Evolutionary conservation across 345 rosid genomes (phyloP), one percentile per base, ranked within the genome.

Genomic region (Lepidium africanum): DNA sequence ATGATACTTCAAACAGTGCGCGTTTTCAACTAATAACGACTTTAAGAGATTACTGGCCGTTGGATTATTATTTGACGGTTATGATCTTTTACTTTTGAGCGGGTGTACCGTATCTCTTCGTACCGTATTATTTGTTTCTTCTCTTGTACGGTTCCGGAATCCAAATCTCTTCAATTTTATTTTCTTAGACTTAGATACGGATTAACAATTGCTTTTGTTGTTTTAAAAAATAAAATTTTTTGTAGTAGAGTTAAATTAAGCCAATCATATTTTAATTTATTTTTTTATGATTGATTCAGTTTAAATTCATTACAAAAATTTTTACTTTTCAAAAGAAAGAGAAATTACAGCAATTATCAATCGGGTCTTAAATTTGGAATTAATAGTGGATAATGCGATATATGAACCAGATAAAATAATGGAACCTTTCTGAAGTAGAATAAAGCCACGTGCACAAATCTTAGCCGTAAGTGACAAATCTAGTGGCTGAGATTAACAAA

Each of bases 401-500:
- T 5, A 14, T 1, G 25, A 25, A 25, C 27, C 27, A 25, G 27
- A 25, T 25, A 25, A 19, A 59, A 58, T 10, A n/a, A 13, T 10
- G 49, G 19, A 1, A 43, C 0, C 48, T 25, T 14, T 3, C 7
- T 41, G 2, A 33, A 49, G n/a, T 1, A 0, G 3, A 6, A 10
- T 27, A 30, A 33, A 2, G 66, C 54, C 75, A 75, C 71, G 79
- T 75, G 71, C 0, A 19, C 0, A 27, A 54, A 75, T 63, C 39
- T 11, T 38, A 75, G 43, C 57, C 43, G 51, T 15, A 3, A 43
- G 64, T 11, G 17, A 25, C 3, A 9, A 46, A 68, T 30, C 48
- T 17, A 49, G 71, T 69, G 82, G 83, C 64, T 74, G 80, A 61
- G 46, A 74, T 59, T 0, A 57, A 64, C 52, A 16, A 10, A 45